Evolutionary conservation across 768 basidiomycete species (phyloP).

Genomic region (Termitomyces sp.): DNA sequence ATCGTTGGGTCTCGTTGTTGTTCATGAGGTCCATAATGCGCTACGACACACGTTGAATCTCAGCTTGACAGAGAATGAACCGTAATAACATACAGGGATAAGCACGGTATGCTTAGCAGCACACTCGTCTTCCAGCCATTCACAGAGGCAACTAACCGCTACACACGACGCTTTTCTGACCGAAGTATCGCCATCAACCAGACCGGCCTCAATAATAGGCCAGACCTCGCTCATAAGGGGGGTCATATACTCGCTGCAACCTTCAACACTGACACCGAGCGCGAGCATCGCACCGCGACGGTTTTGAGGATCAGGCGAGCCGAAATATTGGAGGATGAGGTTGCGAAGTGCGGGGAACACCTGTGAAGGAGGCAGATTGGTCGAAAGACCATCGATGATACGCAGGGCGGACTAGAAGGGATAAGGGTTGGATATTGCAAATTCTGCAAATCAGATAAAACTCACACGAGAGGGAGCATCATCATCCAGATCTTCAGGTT

Average conservation of each 20-base stretch:
- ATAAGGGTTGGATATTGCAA: neutral
- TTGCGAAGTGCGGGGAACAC: conserved; percentile 89
- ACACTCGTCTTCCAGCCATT: conserved; percentile 95
- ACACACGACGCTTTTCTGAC: conserved; percentile 97
- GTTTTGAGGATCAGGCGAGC: conserved; percentile 66
- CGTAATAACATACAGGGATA: conserved; percentile 60
- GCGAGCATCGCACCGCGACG: conserved; percentile 94
- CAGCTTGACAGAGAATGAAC: neutral
- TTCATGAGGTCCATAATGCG: conserved; percentile 89
- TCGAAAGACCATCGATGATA: conserved; percentile 88
- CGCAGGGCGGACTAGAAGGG: conserved; percentile 77
- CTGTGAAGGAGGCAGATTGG: conserved; percentile 87
- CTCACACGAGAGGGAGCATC: conserved; percentile 87
- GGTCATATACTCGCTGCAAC: conserved; percentile 96
- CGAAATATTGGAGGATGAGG: conserved; percentile 82
- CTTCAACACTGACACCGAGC: conserved; percentile 93
- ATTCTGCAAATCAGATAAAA: neutral
- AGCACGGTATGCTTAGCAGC: conserved; percentile 75
- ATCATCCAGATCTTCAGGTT: conserved; percentile 91
- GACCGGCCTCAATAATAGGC: conserved; percentile 88
- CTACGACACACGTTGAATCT: conserved; percentile 28
- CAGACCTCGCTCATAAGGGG: conserved; percentile 88
- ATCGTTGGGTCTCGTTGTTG: conserved; percentile 79
- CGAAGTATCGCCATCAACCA: conserved; percentile 74
- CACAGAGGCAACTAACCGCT: conserved; percentile 92